phyloP scores from a whole-genome alignment of 2,329 filamentous ascomycete species.

The Diaporthe ilicicola region DNA sequence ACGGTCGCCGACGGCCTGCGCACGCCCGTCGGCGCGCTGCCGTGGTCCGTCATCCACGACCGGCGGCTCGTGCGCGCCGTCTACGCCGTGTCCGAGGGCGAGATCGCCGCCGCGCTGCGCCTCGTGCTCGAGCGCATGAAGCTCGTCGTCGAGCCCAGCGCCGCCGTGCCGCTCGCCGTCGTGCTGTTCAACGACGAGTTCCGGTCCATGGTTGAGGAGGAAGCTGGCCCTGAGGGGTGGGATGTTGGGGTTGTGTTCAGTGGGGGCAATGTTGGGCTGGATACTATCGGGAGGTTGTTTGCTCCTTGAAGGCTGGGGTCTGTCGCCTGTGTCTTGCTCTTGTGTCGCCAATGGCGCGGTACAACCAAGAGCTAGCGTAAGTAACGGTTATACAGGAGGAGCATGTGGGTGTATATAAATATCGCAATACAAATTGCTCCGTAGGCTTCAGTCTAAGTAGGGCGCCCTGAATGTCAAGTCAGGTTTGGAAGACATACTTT shows the following conservation, averaged over 20 bases:
- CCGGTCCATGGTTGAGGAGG: conserved; percentile 70
- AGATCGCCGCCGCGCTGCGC: conserved; percentile 80
- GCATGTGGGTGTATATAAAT: too few species aligned
- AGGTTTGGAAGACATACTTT: too few species aligned
- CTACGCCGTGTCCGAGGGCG: conserved; percentile 78
- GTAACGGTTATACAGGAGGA: too few species aligned
- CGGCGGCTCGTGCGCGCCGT: conserved; percentile 74
- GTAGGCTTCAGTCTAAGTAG: too few species aligned
- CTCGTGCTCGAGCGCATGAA: conserved; percentile 89
- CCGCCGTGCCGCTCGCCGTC: conserved; percentile 84
- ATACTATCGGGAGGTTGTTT: conserved; percentile 62
- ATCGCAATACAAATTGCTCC: too few species aligned
- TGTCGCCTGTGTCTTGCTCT: too few species aligned
- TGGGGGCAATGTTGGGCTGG: conserved; percentile 67
- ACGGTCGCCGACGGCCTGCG: conserved; percentile 91
- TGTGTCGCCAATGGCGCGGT: too few species aligned
- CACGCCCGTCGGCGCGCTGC: conserved; percentile 79
- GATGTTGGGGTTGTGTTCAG: conserved; percentile 68
- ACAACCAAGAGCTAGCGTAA: too few species aligned
- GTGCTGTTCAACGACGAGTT: conserved; percentile 89
- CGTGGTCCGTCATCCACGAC: conserved; percentile 82
- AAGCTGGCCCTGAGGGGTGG: conserved; percentile 79
- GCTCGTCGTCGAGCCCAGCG: conserved; percentile 88
- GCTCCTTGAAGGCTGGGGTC: conserved; percentile 28
- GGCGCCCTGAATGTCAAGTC: too few species aligned